Base-by-base conservation (phyloP, 2,329 filamentous ascomycete genomes). In the Lojkania enalia region DNA sequence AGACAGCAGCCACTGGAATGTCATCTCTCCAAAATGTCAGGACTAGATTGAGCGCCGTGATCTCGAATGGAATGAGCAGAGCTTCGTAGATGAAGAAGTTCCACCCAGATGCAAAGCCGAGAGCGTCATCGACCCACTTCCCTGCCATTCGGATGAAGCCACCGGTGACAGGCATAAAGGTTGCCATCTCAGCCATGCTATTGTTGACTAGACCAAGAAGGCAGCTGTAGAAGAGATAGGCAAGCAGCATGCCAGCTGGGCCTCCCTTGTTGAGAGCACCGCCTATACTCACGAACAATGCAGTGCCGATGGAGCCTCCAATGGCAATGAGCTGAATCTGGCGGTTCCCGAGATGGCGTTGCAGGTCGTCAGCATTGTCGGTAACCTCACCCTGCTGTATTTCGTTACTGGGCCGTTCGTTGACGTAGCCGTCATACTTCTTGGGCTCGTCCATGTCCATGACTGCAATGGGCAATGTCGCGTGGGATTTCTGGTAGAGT, bases 121-220 rank as follows among this genome's bases (percentile, higher is more conserved):
- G 73, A 7, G 83, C 75, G n/a, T 85, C 82, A 61, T 86, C 83
- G 7, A 82, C 80, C 79, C 82, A 86, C 54, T 82, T 74, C 20
- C 82, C 82, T 3, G 82, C 82, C 57, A 85, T 74, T 48, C 83
- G 81, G 52, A 86, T 78, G 60, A 85, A 86, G 2, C 80, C 80
- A 51, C 83, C 82, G 31, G 75, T 77, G 35, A 86, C 76, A 18
- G 84, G 83, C 74, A 83, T 82, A 50, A 78, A 79, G 27, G 76
- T 74, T 20, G 73, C 77, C 83, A 86, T 86, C 63, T 86, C 83
- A 6, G 83, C 83, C 47, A 85, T 74, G 49, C 76, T 77, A 60
- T 85, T 86, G 74, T 85, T 86, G 60, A 86, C 79, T 35, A 83
- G 70, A 18, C 72, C 82, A 47, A 86, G 73, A 42, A 85, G 59